Evolutionary conservation across 208 protist species (phyloP).

Genomic region (Crithidia bombi): DNA sequence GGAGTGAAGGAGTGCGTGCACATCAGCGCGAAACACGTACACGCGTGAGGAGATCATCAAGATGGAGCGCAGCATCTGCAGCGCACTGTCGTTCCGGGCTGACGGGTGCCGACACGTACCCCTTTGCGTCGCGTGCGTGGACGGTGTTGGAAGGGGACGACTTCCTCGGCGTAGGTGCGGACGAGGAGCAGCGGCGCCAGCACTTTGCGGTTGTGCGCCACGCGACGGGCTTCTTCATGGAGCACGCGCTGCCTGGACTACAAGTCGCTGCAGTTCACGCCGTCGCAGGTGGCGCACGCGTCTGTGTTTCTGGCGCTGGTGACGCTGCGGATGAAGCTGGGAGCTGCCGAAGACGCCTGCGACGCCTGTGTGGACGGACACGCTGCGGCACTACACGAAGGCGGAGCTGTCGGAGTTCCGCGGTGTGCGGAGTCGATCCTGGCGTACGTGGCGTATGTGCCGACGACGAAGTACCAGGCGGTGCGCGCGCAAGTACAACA

Average conservation of each 20-base stretch:
- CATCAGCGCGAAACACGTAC: slow-evolving; percentile 95
- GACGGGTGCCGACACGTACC: slow-evolving; percentile 88
- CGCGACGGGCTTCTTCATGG: slow-evolving; percentile 86
- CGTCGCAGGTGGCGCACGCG: slow-evolving; percentile 93
- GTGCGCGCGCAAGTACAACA: slow-evolving; percentile 91
- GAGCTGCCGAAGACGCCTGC: slow-evolving; percentile 19
- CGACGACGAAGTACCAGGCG: slow-evolving; percentile 86
- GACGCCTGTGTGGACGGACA: slow-evolving; percentile 59
- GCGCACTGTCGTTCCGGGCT: slow-evolving; percentile 86
- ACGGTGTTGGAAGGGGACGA: slow-evolving; percentile 74
- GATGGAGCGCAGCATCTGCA: slow-evolving; percentile 91
- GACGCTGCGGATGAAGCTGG: slow-evolving; percentile 64
- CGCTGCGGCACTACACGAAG: slow-evolving; percentile 74
- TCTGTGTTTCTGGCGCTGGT: slow-evolving; percentile 90
- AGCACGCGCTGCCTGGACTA: slow-evolving; percentile 88
- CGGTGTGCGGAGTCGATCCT: slow-evolving; percentile 83
- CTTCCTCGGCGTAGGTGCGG: slow-evolving; percentile 35
- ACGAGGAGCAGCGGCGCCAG: slow-evolving; percentile 47
- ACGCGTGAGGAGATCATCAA: slow-evolving; percentile 88
- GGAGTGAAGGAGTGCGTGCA: slow-evolving; percentile 94
- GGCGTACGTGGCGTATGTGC: slow-evolving; percentile 76
- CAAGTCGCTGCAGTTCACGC: slow-evolving; percentile 92
- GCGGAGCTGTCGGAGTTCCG: slow-evolving; percentile 64
- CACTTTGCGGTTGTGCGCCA: slow-evolving; percentile 53
- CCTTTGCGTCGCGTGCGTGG: slow-evolving; percentile 83